Base-by-base conservation (phyloP, 371 early-diverging fungal genomes). In the Mucor indicus region DNA sequence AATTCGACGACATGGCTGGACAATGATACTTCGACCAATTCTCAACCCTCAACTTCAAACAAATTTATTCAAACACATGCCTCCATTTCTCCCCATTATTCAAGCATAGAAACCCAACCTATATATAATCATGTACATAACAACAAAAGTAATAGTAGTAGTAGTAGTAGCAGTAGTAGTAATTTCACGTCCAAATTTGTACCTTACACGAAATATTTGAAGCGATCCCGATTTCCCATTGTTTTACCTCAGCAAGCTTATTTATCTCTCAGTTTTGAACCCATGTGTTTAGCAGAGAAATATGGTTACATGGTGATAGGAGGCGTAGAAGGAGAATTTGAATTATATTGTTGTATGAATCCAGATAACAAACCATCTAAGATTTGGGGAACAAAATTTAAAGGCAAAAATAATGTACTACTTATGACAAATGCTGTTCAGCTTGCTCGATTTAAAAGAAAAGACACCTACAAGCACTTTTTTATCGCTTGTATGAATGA, bases 261-360 rank as follows among this genome's bases (percentile, higher is more conserved):
- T 31, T 21, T 70, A 8, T 27, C 62, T 7, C 35, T 71, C 3
- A 55, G 51, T 5, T 70, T 68, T 55, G 71, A 72, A 15, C 69
- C 73, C 1, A 39, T 80, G 25, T 80, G 83, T 39, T 25, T 82
- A 22, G 74, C 72, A 8, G 69, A 74, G 32, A 69, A 67, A 24
- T 79, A 74, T 32, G 83, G 83, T 7, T 82, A 75, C 44, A 68
- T 82, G 60, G 80, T 68, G 4, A 65, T 77, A 22, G 83, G 83
- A 32, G 68, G 75, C 2, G 21, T 64, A 3, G 70, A 72, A 33
- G 77, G 79, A 5, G 67, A 62, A 31, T 60, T 80, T 17, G 66
- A 68, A 25, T 58, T 78, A 13, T 75, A 74, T 36, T 82, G 83
- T 32, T n/a, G n/a, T n/a, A n/a, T n/a, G n/a, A 57, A 69, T 11